phyloP scores from a whole-genome alignment of 202 grass and related monocot genomes.

The Carex arenaria region DNA sequence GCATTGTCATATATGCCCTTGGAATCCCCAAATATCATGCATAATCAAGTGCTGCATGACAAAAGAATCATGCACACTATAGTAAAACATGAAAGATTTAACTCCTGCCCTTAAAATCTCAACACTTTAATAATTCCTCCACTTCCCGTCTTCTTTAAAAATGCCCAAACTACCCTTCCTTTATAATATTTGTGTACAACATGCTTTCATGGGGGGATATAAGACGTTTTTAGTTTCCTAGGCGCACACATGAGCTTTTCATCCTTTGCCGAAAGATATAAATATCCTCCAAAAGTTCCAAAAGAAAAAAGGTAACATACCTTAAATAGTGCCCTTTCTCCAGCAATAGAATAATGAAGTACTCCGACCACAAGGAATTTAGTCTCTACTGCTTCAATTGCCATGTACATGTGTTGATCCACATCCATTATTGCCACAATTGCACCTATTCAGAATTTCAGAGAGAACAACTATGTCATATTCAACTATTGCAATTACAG shows the following conservation, averaged over 20 bases:
- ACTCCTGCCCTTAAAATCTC: background rate
- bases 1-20: background rate
- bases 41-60: background rate
- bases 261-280: background rate
- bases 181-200: background rate
- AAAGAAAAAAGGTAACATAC: conserved; percentile 27
- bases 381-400: conserved; percentile 48
- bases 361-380: conserved; percentile 55
- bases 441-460: conserved; percentile 52
- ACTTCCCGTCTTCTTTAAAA: background rate
- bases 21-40: background rate
- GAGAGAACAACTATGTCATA: background rate
- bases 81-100: background rate
- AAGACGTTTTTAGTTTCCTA: background rate
- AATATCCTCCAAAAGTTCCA: background rate
- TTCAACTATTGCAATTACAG: background rate
- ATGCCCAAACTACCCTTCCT: background rate
- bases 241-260: background rate
- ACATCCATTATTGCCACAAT: conserved; percentile 74
- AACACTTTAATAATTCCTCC: background rate
- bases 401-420: conserved; percentile 72
- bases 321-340: conserved; percentile 70
- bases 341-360: conserved; percentile 68
- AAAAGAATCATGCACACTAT: background rate
- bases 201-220: background rate